These are phyloP conservation scores for Huntiella omanensis DNA, from an alignment of 2,329 filamentous ascomycete species.

Conservation along the genomic window DNA sequence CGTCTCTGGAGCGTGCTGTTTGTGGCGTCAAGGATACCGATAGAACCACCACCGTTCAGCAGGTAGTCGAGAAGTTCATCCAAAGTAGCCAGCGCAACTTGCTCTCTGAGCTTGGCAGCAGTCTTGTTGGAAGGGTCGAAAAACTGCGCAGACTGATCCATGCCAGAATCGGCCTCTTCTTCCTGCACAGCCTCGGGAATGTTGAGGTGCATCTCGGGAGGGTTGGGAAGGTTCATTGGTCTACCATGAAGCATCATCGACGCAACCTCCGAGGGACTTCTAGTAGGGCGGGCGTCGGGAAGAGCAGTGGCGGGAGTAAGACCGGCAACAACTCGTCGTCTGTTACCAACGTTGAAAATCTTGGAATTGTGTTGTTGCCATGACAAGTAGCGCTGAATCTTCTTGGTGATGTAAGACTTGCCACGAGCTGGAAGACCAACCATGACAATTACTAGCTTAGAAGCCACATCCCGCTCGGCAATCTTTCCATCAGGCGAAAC, in stretches of 20 bases:
- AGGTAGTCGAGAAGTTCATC: conserved; percentile 88
- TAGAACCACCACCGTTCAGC: conserved; percentile 60
- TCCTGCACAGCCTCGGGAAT: not conserved
- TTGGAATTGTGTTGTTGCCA: conserved; percentile 93
- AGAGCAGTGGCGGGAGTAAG: conserved; percentile 18
- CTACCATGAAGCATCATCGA: conserved; percentile 38
- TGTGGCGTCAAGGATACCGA: conserved; percentile 91
- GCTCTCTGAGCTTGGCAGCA: conserved; percentile 69
- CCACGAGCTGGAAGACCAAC: conserved; percentile 86
- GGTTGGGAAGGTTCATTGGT: conserved; percentile 19
- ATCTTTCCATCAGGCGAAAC: conserved; percentile 93
- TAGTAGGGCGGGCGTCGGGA: conserved; percentile 17
- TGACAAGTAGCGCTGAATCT: conserved; percentile 82
- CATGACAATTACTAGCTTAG: conserved; percentile 97
- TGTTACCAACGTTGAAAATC: conserved; percentile 95
- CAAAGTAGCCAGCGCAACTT: conserved; percentile 78
- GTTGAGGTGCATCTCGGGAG: conserved; percentile 9
- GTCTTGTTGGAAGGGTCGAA: conserved; percentile 80
- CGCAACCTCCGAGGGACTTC: conserved; percentile 32
- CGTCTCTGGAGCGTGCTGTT: conserved; percentile 85
- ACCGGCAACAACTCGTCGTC: conserved; percentile 62
- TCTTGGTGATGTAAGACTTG: conserved; percentile 98
- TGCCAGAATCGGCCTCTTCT: conserved; percentile 3
- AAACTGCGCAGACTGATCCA: conserved; percentile 82
- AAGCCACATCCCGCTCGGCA: conserved; percentile 78